These are phyloP conservation scores for Nepenthes alata DNA, from an alignment of 179 eudicot species.

Conservation along the genomic window DNA sequence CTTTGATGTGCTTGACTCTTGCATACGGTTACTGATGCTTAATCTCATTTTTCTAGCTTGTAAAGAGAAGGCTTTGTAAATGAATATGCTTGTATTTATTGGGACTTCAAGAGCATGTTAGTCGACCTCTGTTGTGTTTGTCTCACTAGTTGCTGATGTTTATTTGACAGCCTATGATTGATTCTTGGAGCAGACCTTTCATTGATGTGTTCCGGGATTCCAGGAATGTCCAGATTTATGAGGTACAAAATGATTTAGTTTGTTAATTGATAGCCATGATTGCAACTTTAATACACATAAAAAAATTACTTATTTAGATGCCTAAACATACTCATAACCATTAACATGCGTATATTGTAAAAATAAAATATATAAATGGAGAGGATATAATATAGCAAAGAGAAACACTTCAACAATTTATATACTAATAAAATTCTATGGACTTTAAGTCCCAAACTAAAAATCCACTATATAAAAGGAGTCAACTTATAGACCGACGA, in stretches of 20 bases:
- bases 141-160: background rate
- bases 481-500: too few relatives aligned
- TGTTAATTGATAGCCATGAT: background rate
- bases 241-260: constrained; percentile 33
- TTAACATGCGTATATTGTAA: too few relatives aligned
- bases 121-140: constrained; percentile 3
- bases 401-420: too few relatives aligned
- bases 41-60: background rate
- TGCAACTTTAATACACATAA: too few relatives aligned
- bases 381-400: too few relatives aligned
- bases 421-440: too few relatives aligned
- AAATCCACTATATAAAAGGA: too few relatives aligned
- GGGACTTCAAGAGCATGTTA: background rate
- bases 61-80: background rate
- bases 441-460: too few relatives aligned
- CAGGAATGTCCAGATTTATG: constrained; percentile 49
- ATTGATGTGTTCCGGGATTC: constrained; percentile 35
- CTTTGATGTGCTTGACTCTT: background rate
- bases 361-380: too few relatives aligned
- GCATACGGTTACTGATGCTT: background rate
- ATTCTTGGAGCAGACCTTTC: constrained; percentile 80
- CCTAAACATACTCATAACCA: too few relatives aligned
- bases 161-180: constrained; percentile 55
- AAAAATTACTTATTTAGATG: too few relatives aligned
- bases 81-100: background rate